phyloP scores from a whole-genome alignment of 805 yeast genomes.

The Metschnikowia proteae region DNA sequence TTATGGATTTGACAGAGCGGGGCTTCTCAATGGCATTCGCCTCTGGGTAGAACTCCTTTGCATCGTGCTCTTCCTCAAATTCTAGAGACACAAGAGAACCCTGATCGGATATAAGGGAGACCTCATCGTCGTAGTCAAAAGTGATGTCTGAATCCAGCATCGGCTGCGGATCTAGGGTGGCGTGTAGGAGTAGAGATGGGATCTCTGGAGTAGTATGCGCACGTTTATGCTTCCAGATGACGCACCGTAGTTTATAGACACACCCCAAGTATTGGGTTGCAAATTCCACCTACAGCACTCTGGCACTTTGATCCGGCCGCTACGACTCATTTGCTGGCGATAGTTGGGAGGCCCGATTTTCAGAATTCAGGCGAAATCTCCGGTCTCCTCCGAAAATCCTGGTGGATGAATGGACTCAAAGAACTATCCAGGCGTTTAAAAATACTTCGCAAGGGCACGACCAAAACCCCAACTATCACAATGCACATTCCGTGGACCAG shows the following conservation, averaged over 20 bases:
- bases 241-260: not conserved
- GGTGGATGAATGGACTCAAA: too few species aligned
- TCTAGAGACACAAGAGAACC: not conserved
- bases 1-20: slow-evolving; percentile 9
- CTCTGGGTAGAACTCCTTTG: not conserved
- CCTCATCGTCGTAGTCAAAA: slow-evolving; percentile 24
- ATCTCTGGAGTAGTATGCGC: not conserved
- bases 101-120: slow-evolving; percentile 5
- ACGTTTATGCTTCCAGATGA: not conserved
- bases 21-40: slow-evolving; percentile 1
- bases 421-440: not conserved
- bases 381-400: too few species aligned
- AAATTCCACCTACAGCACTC: too few species aligned
- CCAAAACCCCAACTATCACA: too few species aligned
- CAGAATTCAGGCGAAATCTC: too few species aligned
- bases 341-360: too few species aligned
- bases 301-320: too few species aligned
- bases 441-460: not conserved
- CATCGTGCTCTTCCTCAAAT: not conserved
- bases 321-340: too few species aligned
- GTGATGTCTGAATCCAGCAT: slow-evolving; percentile 16
- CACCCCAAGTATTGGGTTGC: not conserved
- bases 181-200: not conserved
- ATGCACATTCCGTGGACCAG: too few species aligned
- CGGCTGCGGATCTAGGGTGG: not conserved